A percentile compares a stretch with the other conserved stretches of the same genome.
Conservation (phyloP, 306 rosid species). For the Lathyrus oleraceus region DNA sequence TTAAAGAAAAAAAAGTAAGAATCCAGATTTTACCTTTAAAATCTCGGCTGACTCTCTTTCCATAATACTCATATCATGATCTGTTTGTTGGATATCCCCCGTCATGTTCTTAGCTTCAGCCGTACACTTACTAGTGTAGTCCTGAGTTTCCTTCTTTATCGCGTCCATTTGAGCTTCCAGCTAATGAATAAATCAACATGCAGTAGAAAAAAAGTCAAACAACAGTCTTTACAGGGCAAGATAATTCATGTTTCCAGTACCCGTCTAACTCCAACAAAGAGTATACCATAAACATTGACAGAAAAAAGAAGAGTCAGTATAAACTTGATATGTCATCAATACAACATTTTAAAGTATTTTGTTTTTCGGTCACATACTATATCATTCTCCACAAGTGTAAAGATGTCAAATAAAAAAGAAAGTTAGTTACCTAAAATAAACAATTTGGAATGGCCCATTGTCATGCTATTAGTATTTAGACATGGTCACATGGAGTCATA, state of each 20-base stretch:
- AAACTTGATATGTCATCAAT: constrained; percentile 15
- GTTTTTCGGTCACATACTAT: neutral
- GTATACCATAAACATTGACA: neutral
- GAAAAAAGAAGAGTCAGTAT: neutral
- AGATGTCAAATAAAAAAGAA: neutral
- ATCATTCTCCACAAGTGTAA: neutral
- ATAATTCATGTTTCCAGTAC: constrained; percentile 11
- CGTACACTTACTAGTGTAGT: constrained; percentile 47
- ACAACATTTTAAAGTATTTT: neutral
- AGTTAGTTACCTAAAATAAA: no score
- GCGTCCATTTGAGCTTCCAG: constrained; percentile 55
- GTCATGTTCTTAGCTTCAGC: constrained; percentile 58
- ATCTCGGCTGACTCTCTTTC: constrained; percentile 72
- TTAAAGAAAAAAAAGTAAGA: neutral
- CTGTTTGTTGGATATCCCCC: constrained; percentile 60
- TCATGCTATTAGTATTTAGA: no score
- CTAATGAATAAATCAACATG: constrained; percentile 46
- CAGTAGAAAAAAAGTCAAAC: constrained; percentile 30
- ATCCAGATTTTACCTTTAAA: constrained; percentile 55
- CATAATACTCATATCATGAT: constrained; percentile 53
- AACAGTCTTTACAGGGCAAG: constrained; percentile 8
- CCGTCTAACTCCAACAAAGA: constrained; percentile 21
- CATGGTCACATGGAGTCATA: no score
- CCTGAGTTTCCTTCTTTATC: constrained; percentile 61
- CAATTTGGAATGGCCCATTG: no score